Evolutionary conservation across 1,139 yeast species (phyloP).

Genomic region (Saccharomycopsis hybrid): DNA sequence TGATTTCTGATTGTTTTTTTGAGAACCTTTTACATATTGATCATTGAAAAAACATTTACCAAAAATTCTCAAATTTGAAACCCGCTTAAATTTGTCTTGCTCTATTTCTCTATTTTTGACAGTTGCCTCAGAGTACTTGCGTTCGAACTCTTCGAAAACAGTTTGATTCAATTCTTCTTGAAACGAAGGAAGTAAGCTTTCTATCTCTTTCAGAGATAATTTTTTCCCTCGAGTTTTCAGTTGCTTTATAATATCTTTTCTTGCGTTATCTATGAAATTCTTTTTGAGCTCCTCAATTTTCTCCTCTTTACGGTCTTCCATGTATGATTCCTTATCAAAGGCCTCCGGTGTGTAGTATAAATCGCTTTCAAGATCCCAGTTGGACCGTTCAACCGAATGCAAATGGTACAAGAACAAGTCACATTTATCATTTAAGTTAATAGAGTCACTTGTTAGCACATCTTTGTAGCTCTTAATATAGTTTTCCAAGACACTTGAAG

Average conservation of each 20-base stretch:
- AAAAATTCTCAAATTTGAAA: conserved; percentile 25
- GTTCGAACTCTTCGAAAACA: conserved; percentile 6
- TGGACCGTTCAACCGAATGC: conserved; percentile 1
- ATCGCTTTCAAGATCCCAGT: conserved; percentile 4
- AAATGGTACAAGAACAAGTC: conserved; percentile 10
- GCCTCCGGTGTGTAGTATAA: conserved; percentile 11
- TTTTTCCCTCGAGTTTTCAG: not conserved
- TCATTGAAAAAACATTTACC: conserved; percentile 26
- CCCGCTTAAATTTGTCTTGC: conserved; percentile 7
- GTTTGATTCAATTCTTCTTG: conserved; percentile 3
- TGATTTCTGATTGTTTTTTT: not conserved
- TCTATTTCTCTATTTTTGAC: conserved; percentile 9
- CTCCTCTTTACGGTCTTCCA: conserved; percentile 6
- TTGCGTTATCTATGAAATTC: not conserved
- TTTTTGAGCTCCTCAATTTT: conserved; percentile 1
- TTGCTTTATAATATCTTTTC: conserved; percentile 1
- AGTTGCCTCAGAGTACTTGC: not conserved
- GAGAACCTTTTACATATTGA: conserved; percentile 6
- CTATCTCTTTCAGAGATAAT: conserved; percentile 6
- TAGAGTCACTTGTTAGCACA: not conserved
- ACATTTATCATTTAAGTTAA: conserved; percentile 13
- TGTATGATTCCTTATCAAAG: conserved; percentile 6
- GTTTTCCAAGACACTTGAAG: not conserved
- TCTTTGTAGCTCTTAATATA: not conserved
- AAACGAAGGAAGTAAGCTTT: conserved; percentile 4